phyloP scores from a whole-genome alignment of 257 asterid genomes.

The Nicotiana paniculata region DNA sequence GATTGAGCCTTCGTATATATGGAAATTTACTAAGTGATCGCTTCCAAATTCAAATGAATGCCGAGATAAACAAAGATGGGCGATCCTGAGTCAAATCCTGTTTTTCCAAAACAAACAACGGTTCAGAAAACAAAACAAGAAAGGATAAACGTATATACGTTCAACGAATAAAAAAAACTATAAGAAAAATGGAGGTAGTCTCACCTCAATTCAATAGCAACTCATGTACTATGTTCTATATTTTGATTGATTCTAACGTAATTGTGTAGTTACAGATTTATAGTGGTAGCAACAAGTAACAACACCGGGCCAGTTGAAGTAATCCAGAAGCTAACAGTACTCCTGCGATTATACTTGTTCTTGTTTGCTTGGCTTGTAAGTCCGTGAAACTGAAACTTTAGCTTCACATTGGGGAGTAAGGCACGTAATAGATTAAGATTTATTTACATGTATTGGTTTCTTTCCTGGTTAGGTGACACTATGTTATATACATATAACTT shows the following conservation, averaged over 20 bases:
- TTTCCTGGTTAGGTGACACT: neutral
- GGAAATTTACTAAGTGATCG: neutral
- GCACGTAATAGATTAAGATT: neutral
- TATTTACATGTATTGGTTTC: neutral
- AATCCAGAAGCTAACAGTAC: too few relatives aligned
- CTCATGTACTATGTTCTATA: neutral
- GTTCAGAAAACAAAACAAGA: neutral
- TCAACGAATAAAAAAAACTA: too few relatives aligned
- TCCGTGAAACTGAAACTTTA: neutral
- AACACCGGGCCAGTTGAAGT: too few relatives aligned
- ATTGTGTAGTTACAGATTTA: neutral
- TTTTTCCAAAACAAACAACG: neutral
- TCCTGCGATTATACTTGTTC: too few relatives aligned
- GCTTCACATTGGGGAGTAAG: neutral
- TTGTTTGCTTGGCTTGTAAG: constrained; percentile 1
- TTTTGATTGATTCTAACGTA: neutral
- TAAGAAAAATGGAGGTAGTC: neutral
- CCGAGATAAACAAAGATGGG: neutral
- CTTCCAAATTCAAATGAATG: neutral
- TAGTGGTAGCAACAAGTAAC: neutral
- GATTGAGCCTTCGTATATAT: neutral
- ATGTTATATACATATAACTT: neutral
- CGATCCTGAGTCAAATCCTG: neutral
- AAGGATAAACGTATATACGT: neutral
- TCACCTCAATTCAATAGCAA: neutral